Evolutionary conservation across 352 stramenopile species (phyloP), one percentile per base, ranked within the genome.

Genomic region (Peronosclerospora sorghi): DNA sequence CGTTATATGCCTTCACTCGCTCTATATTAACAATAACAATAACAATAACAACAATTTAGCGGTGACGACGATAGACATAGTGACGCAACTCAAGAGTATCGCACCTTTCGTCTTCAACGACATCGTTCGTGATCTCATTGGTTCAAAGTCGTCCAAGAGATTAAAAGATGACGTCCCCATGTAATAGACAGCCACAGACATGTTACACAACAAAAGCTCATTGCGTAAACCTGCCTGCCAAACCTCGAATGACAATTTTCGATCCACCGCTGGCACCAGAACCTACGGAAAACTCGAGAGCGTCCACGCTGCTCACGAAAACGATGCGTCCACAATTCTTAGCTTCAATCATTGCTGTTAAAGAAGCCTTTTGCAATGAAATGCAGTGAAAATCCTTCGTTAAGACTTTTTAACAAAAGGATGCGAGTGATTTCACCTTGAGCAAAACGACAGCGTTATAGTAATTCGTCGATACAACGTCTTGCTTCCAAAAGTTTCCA

Each of bases 201-300:
- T 85, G 32, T 73, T 73, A 59, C 83, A 89, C 32, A 82, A 45
- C 35, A 71, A 47, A 17, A 92, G 35, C 40, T 89, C 69, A 32
- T 81, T 84, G 19, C 71, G 72, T 13, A 98, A 60, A n/a, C 70
- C n/a, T 69, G 34, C 97, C 90, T 2, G 88, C 85, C 45, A 97
- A 75, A 24, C 86, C 91, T 10, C 86, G 67, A 13, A 98, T 38
- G 2, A 87, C 94, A 57, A 77, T 94, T 54, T 97, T 97, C 24
- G 77, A 81, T 1, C 86, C 73, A 39, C 65, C 76, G 61, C 95
- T 97, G 1, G 79, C 70, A 19, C 79, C 74, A 54, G 92, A 96
- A 13, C 90, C 94, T 53, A 88, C 82, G 2, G 95, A 59, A 19
- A 61, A 62, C 17, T 61, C 57, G 41, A 84, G 50, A 27, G 55